Evolutionary conservation across 768 basidiomycete species (phyloP).

Genomic region (Psilocybe azurescens): DNA sequence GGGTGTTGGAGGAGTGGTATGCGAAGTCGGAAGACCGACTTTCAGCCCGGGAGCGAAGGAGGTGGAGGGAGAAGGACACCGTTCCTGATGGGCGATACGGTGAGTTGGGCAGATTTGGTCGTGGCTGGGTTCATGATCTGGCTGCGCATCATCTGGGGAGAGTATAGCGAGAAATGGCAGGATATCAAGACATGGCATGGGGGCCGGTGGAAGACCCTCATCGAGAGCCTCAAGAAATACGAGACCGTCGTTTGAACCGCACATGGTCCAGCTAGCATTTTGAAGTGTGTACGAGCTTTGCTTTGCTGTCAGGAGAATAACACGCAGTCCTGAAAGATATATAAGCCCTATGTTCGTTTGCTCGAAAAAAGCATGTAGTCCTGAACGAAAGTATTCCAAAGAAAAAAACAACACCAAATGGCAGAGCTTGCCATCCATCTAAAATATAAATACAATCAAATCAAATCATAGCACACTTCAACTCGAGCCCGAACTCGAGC

Average conservation of each 20-base stretch:
- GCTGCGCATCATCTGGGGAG: constrained; percentile 27
- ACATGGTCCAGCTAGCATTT: too few relatives aligned
- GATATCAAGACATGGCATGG: constrained; percentile 34
- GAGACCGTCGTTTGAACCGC: neutral
- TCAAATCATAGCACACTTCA: too few relatives aligned
- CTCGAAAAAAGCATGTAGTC: too few relatives aligned
- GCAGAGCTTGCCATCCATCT: too few relatives aligned
- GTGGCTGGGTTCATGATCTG: constrained; percentile 37
- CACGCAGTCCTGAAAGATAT: too few relatives aligned
- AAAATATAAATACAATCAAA: too few relatives aligned
- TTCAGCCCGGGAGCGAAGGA: neutral
- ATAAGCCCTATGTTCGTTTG: too few relatives aligned
- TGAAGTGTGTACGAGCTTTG: too few relatives aligned
- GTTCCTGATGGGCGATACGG: constrained; percentile 34
- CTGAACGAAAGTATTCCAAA: too few relatives aligned
- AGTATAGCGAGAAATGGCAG: constrained; percentile 41
- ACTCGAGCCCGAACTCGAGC: too few relatives aligned
- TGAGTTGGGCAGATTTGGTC: constrained; percentile 40
- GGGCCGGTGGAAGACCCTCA: constrained; percentile 35
- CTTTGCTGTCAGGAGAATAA: too few relatives aligned
- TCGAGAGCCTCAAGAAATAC: constrained; percentile 30
- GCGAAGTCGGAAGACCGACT: constrained; percentile 27
- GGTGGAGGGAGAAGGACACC: constrained; percentile 24
- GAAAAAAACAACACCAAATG: too few relatives aligned
- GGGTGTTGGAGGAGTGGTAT: constrained; percentile 25